These are phyloP conservation scores for Grigorovia transvaalensis DNA, from an alignment of 805 yeast species.

Conservation along the genomic window DNA sequence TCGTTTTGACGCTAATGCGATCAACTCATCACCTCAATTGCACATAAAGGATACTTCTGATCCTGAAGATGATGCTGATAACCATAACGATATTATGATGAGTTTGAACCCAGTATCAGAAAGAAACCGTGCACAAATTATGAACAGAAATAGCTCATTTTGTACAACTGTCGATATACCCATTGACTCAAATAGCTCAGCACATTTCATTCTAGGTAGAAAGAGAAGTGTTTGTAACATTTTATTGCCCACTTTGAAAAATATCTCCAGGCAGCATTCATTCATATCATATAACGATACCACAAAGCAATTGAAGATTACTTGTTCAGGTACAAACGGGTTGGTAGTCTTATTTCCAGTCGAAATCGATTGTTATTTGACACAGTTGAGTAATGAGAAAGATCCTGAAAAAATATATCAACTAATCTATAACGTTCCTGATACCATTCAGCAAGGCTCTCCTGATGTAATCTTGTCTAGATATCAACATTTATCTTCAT, in stretches of 20 bases:
- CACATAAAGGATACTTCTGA: background rate
- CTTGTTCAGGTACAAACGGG: constrained; percentile 81
- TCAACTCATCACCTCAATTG: background rate
- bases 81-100: background rate
- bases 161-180: constrained; percentile 4
- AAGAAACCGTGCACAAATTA: background rate
- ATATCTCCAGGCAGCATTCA: constrained; percentile 28
- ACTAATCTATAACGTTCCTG: background rate
- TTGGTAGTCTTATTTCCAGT: constrained; percentile 55
- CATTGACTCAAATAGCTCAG: constrained; percentile 11
- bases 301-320: constrained; percentile 38
- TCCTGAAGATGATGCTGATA: background rate
- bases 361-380: constrained; percentile 27
- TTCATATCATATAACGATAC: constrained; percentile 31
- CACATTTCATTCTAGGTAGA: constrained; percentile 24
- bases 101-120: background rate
- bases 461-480: constrained; percentile 7
- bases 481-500: constrained; percentile 17
- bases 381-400: constrained; percentile 11
- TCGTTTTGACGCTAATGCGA: background rate
- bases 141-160: background rate
- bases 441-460: background rate
- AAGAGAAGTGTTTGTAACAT: constrained; percentile 24
- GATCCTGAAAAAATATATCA: constrained; percentile 3
- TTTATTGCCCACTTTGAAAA: constrained; percentile 23